Percentiles rank a stretch among this genome's conserved stretches.
Evolutionary conservation across 208 protist genomes (phyloP).

Genomic region (Wallacemonas rigidus): DNA sequence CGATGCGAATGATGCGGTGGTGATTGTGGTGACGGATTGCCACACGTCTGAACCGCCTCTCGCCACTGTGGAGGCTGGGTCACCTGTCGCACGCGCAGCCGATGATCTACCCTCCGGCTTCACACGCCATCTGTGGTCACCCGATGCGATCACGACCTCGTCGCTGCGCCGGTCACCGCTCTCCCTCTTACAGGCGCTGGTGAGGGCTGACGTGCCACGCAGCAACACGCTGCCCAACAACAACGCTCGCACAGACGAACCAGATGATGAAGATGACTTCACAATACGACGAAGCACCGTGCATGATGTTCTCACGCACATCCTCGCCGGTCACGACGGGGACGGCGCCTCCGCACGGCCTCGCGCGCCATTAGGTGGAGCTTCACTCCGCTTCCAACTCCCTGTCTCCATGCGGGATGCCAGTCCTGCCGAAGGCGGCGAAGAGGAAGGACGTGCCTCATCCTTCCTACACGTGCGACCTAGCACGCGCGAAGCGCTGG

Average conservation of each 20-base stretch:
- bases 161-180: neutral
- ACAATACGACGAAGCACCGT: conserved; percentile 13
- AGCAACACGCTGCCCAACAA: neutral
- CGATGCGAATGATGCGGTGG: neutral
- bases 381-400: conserved; percentile 3
- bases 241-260: neutral
- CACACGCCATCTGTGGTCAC: neutral
- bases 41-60: neutral
- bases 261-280: conserved; percentile 1
- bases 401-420: neutral
- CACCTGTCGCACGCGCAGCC: no score
- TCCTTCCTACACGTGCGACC: conserved; percentile 13
- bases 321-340: neutral
- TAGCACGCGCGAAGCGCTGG: neutral
- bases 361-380: conserved; percentile 1
- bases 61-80: neutral
- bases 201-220: no score
- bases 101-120: no score
- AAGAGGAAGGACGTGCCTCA: neutral
- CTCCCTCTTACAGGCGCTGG: neutral
- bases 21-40: no score
- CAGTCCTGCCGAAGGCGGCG: neutral
- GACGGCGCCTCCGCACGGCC: neutral
- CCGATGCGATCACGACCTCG: neutral
- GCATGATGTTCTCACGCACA: conserved; percentile 9